Evolutionary conservation across 2,329 filamentous ascomycete genomes (phyloP), one percentile per base, ranked within the genome.

Genomic region (Aureobasidium lini): DNA sequence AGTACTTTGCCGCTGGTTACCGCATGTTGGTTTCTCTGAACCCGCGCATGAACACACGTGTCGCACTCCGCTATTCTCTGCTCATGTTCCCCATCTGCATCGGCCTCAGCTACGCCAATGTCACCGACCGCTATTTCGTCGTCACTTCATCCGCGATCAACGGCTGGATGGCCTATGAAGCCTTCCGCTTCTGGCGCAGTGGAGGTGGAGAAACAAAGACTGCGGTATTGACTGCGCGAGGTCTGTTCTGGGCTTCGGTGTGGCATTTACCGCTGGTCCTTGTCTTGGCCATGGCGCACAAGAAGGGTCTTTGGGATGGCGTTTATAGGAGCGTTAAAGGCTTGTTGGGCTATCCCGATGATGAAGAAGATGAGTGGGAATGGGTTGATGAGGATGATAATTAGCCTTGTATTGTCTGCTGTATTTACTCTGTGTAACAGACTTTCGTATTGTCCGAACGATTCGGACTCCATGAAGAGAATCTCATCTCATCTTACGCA

Each of bases 221-320:
- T 36, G 62, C 62, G 23, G 60, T 54, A 1, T 58, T 62, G 54
- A 90, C 83, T 16, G 92, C 94, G 2, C 82, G 90, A 59, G 86
- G 87, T 0, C 73, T 99, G 56, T 99, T 99, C 73, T 99, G 94
- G 94, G 92, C 94, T 1, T 96, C 90, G 71, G 90, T 99, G 9
- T 97, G 93, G 94, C 92, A 96, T 75, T 73, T 99, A 49, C 94
- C 94, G 0, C 88, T 87, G 29, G 81, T 97, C 43, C 84, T 99
- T 79, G 90, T 96, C 48, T 77, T 96, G 62, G 93, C 91, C 2
- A 86, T 97, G 73, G 83, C 88, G 59, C 90, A 95, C 74, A 99
- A 99, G 81, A 95, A 91, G 76, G 93, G 92, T 0, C 81, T 96
- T 74, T 94, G 90, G 90, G 82, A 85, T 64, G 81, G 91, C 15